Base-by-base conservation (phyloP, 495 filamentous ascomycete genomes). In the Hyphodiscus hymeniophilus region DNA sequence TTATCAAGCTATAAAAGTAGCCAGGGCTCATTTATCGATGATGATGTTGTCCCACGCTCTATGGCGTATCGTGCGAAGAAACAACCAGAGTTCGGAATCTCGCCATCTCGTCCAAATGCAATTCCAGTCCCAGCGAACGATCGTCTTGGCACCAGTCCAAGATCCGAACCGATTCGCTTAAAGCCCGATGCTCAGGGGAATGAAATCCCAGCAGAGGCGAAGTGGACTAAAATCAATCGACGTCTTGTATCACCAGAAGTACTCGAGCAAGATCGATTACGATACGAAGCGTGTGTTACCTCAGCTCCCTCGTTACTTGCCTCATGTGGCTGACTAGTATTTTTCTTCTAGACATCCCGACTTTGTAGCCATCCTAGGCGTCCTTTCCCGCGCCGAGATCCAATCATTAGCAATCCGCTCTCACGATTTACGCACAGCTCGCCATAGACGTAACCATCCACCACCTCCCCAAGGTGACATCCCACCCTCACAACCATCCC, bases 151-250 rank as follows among this genome's bases (percentile, higher is more conserved):
- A 52, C 47, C 24, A 58, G 51, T 32, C 52, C 52, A 32, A 4
- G 28, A 4, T 45, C 51, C 21, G 48, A 55, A 13, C 5, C 30
- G 1, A 13, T 39, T 3, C 42, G 45, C 6, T 55, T 77, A 0
- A 71, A 64, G 1, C 75, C 74, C 1, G 77, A 80, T 45, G 64
- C 68, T 30, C 60, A 65, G 12, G 76, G 76, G 12, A 69, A 74
- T 28, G 77, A 76, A 28, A 85, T 87, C 26, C 79, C 81, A 0
- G 64, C 75, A 3, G 74, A 80, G 34, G 83, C 82, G 0, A 78
- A 75, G 21, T 87, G 83, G 83, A 87, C 83, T 15, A 81, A 76
- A 60, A 82, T 87, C 52, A 71, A 75, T 35, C 74, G 83, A 26
- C 60, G 67, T 3, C 64, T 84, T 0, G 77, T 87, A 22, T 84